Base-by-base conservation (phyloP, 2,329 filamentous ascomycete genomes). In the Fusarium phyllophilum region DNA sequence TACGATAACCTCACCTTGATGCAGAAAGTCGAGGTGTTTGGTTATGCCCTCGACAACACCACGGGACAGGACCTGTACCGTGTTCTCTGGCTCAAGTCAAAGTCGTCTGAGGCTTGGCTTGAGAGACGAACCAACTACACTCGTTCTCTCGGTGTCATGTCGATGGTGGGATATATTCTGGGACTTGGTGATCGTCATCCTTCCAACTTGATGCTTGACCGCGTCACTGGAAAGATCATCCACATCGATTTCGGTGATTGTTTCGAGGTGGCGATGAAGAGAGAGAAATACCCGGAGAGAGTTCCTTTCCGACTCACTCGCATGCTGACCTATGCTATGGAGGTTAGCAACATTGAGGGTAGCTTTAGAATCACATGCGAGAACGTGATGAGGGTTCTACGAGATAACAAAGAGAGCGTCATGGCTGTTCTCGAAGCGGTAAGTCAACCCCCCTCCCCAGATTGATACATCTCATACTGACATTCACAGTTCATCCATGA, bases 121-220 rank as follows among this genome's bases (percentile, higher is more conserved):
- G 96, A 98, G 83, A 90, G 96, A 48, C 93, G 96, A 60, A 99
- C 97, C n/a, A 99, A 97, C 81, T 99, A 99, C 84, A 99, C 96
- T 24, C 93, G 96, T 66, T 98, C 96, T 3, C 88, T 99, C 5
- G 96, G 94, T 77, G 96, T 99, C 78, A 99, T 99, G 96, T 98
- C 95, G n/a, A 99, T 99, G 95, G 96, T 98, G n/a, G 96, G 96
- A 73, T 99, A 99, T 83, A 98, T 99, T 74, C 90, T 99, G 29
- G 97, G 96, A 68, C 87, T 99, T 20, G 96, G 96, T 62, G 96
- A 99, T 84, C 92, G 97, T 54, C 96, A 99, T 84, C 97, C 97
- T 42, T 98, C 95, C 69, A 99, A 99, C 82, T 85, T 99, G 79
- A 97, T 99, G 93, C 92, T 99, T 45, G 96, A 99, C 82, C 93